Evolutionary conservation across 2,329 filamentous ascomycete genomes (phyloP).

Genomic region (Aschersonia sp.): DNA sequence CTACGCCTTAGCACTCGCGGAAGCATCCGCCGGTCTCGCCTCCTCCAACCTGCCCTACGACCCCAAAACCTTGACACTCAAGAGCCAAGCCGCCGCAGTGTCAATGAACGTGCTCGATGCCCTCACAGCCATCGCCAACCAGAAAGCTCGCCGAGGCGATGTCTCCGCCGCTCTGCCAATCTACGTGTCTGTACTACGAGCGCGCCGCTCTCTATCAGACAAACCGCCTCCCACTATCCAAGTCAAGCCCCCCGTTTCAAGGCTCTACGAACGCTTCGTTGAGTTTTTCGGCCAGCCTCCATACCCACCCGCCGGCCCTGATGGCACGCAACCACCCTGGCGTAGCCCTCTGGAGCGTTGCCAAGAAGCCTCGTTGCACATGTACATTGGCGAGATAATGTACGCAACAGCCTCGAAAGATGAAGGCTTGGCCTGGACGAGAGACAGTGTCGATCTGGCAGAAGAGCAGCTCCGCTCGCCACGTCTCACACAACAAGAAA

Average conservation of each 20-base stretch:
- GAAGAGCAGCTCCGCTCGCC: slow-evolving; percentile 49
- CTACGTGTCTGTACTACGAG: slow-evolving; percentile 70
- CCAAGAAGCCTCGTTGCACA: slow-evolving; percentile 73
- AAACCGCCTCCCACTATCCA: slow-evolving; percentile 8
- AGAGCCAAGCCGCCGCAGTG: slow-evolving; percentile 38
- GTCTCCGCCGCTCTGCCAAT: slow-evolving; percentile 62
- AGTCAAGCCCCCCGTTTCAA: slow-evolving; percentile 4
- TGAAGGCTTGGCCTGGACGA: slow-evolving; percentile 76
- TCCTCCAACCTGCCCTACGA: slow-evolving; percentile 34
- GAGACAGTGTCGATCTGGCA: slow-evolving; percentile 70
- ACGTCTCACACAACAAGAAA: slow-evolving; percentile 11
- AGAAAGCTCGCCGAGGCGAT: slow-evolving; percentile 58
- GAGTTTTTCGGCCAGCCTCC: slow-evolving; percentile 28
- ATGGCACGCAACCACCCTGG: slow-evolving; percentile 53
- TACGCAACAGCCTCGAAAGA: slow-evolving; percentile 49
- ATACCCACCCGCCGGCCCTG: slow-evolving; percentile 57
- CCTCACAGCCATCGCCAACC: slow-evolving; percentile 64
- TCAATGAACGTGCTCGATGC: slow-evolving; percentile 63
- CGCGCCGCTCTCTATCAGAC: slow-evolving; percentile 47
- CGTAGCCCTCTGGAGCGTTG: slow-evolving; percentile 55
- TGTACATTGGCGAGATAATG: slow-evolving; percentile 89
- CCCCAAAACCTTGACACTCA: slow-evolving; percentile 47
- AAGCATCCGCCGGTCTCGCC: slow-evolving; percentile 47
- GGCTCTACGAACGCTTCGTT: slow-evolving; percentile 9
- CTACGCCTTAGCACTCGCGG: slow-evolving; percentile 62